Base-by-base conservation (phyloP, 2,329 filamentous ascomycete species). In the Arthrinium puccinioides region DNA sequence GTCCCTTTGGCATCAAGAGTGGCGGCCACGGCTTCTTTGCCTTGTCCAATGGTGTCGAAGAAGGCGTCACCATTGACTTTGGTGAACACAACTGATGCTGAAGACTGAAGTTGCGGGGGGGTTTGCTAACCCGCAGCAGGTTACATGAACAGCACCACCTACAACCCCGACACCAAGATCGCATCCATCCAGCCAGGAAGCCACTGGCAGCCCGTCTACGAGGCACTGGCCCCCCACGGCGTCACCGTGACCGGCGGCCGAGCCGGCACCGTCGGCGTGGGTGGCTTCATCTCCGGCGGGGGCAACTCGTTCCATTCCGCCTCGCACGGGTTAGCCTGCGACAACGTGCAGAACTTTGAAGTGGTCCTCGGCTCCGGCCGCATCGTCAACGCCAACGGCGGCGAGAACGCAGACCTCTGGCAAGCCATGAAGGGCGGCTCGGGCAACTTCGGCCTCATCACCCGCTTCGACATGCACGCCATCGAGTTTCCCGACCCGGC, bases 341-440 rank as follows among this genome's bases (percentile, higher is more conserved):
- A 69, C 39, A 66, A 61, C 23, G 59, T 72, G 3, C 39, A 56
- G 25, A 60, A 57, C 35, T 68, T 54, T 33, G 47, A 68, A 40
- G 60, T 71, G 20, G 65, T 72, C 4, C 57, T 68, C 1, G 60
- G 61, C 1, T 50, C 50, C 34, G 66, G 66, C 19, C 36, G 24
- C 18, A 56, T 70, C 25, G 48, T 67, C 20, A 59, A 61, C n/a
- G 66, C 62, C 11, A 66, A 59, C 26, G 49, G 47, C 1, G 41
- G 45, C 0, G 40, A 53, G 5, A 56, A 68, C 42, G 8, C 47
- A 0, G 66, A 70, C 38, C 57, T 72, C 3, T 70, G 54, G 46
- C 56, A 54, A 36, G 68, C 66, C 1, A 52, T 70, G 4, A 63
- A 64, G 38, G 69, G 67, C 11, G 67, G 68, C 26, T 55, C 57